Percentiles rank a stretch among this genome's conserved stretches.
phyloP scores from a whole-genome alignment of 2,329 filamentous ascomycete species.

The Colletotrichum kahawae region DNA sequence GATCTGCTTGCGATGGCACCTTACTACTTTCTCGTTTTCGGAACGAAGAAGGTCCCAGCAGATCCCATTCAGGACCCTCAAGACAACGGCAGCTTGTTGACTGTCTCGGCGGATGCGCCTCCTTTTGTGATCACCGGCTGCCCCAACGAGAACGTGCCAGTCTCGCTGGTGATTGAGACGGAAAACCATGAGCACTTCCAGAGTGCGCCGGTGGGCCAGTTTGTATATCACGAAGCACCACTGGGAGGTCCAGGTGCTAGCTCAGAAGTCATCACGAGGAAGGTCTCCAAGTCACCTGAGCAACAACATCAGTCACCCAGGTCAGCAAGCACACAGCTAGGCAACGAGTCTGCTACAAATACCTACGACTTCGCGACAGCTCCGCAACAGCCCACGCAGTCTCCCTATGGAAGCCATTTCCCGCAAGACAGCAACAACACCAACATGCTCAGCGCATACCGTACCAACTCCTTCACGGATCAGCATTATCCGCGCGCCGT shows the following conservation, averaged over 20 bases:
- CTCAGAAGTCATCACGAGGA: conserved; percentile 46
- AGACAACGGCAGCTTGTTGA: conserved; percentile 69
- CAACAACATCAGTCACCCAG: conserved; percentile 44
- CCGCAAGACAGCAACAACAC: conserved; percentile 46
- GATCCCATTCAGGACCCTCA: conserved; percentile 66
- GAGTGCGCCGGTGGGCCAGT: conserved; percentile 52
- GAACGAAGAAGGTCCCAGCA: conserved; percentile 71
- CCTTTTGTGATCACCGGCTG: conserved; percentile 57
- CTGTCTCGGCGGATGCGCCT: conserved; percentile 75
- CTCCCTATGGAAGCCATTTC: conserved; percentile 42
- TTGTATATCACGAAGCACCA: conserved; percentile 44
- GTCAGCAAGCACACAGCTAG: conserved; percentile 31
- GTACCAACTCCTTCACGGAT: conserved; percentile 56
- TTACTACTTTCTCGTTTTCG: conserved; percentile 75
- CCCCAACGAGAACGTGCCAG: conserved; percentile 54
- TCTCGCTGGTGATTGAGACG: conserved; percentile 59
- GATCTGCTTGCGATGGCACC: conserved; percentile 68
- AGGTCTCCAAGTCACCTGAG: conserved; percentile 47
- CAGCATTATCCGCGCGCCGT: conserved; percentile 43
- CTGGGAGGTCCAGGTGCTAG: conserved; percentile 35
- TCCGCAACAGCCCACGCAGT: conserved; percentile 38
- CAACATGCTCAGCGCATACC: conserved; percentile 62
- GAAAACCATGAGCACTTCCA: conserved; percentile 58
- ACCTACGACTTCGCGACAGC: conserved; percentile 61
- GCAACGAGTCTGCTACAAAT: conserved; percentile 53